These are phyloP conservation scores for Fusarium coffeatum DNA, from an alignment of 2,329 filamentous ascomycete genomes.

Conservation along the genomic window DNA sequence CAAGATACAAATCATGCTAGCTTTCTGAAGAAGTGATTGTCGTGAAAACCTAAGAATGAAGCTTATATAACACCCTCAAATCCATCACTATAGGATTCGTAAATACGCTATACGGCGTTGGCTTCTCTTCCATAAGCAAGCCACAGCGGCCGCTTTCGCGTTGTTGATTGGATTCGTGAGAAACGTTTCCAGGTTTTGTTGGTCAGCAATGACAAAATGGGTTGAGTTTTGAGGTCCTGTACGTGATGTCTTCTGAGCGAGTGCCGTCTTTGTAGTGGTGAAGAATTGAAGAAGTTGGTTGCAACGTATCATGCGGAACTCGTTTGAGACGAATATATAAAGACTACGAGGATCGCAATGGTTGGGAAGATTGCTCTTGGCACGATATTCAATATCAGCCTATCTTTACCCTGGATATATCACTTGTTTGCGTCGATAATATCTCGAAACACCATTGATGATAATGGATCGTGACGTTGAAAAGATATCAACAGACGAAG, in stretches of 20 bases:
- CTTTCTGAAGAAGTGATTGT: neutral
- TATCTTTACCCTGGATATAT: neutral
- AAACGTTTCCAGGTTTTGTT: neutral
- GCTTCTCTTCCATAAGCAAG: neutral
- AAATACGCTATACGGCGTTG: neutral
- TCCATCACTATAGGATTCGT: neutral
- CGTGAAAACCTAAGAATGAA: neutral
- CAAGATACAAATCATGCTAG: neutral
- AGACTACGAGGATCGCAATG: neutral
- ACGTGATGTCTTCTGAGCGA: neutral
- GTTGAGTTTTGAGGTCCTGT: neutral
- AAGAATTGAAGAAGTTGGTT: neutral
- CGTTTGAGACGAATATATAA: slow-evolving; percentile 15
- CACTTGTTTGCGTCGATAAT: neutral
- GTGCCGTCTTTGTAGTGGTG: neutral
- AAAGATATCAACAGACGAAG: slow-evolving; percentile 38
- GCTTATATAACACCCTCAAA: neutral
- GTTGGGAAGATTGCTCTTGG: neutral
- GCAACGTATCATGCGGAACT: neutral
- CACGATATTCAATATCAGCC: neutral
- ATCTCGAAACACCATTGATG: neutral
- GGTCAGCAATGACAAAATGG: slow-evolving; percentile 3
- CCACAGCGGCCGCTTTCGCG: neutral
- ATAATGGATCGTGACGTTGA: slow-evolving; percentile 45
- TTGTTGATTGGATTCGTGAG: slow-evolving; percentile 5